Conservation (phyloP, 768 basidiomycete genomes). For the Rhizopogon salebrosus region DNA sequence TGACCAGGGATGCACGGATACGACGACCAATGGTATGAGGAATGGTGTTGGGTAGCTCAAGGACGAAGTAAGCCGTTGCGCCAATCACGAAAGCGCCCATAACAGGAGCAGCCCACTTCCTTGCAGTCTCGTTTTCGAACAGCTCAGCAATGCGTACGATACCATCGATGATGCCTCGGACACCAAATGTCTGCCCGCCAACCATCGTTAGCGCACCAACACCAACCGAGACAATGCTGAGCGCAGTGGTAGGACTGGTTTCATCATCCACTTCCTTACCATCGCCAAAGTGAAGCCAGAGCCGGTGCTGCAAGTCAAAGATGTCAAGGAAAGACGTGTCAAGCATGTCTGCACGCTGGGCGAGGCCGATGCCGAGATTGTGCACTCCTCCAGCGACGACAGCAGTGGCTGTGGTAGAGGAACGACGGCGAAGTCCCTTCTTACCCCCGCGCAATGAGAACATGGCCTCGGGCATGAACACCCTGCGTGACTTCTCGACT, state of each 20-base stretch:
- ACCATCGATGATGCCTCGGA: slow-evolving; percentile 74
- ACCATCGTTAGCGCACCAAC: slow-evolving; percentile 88
- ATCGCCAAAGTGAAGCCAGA: slow-evolving; percentile 67
- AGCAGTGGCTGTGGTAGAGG: slow-evolving; percentile 33
- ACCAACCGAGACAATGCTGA: slow-evolving; percentile 70
- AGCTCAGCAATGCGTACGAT: slow-evolving; percentile 71
- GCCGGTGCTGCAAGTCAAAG: slow-evolving; percentile 79
- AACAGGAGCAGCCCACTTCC: slow-evolving; percentile 86
- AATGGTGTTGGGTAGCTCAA: slow-evolving; percentile 84
- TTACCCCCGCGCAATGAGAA: slow-evolving; percentile 57
- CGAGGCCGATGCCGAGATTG: slow-evolving; percentile 80
- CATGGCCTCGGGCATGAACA: slow-evolving; percentile 99
- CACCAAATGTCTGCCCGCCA: slow-evolving; percentile 76
- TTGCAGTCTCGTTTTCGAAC: slow-evolving; percentile 71
- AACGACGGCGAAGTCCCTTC: slow-evolving; percentile 33
- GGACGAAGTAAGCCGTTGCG: slow-evolving; percentile 71
- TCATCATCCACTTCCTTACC: slow-evolving; percentile 27
- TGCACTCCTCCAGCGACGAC: slow-evolving; percentile 74
- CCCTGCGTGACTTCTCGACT: slow-evolving; percentile 73
- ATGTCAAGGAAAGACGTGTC: slow-evolving; percentile 81
- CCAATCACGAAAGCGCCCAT: slow-evolving; percentile 74
- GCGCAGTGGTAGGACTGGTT: slow-evolving; percentile 51
- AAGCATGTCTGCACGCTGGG: slow-evolving; percentile 69
- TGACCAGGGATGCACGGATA: slow-evolving; percentile 59
- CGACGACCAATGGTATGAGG: slow-evolving; percentile 87